These are phyloP conservation scores for Rhizoclosmatium sp. DNA, from an alignment of 192 early-diverging fungal species.

Conservation along the genomic window DNA sequence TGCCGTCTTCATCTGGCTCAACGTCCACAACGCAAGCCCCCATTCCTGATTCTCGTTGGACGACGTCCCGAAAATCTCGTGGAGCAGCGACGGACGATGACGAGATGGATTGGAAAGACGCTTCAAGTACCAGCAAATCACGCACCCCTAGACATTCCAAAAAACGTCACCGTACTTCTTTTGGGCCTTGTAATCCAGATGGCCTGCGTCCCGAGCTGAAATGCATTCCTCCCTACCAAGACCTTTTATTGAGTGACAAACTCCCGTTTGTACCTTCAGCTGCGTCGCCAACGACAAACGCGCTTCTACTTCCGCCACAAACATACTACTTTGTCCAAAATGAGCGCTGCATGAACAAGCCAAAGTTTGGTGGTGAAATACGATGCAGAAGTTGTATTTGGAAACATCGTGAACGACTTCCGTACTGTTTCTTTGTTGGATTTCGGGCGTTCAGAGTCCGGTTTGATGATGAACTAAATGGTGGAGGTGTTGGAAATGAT, in stretches of 20 bases:
- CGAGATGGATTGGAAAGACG: not conserved
- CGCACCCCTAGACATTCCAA: not conserved
- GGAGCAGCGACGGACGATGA: not conserved
- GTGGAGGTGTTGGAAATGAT: not conserved
- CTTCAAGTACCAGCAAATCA: not conserved
- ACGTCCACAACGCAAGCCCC: too few species aligned
- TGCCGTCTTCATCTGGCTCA: not conserved
- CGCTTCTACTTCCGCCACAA: conserved; percentile 5
- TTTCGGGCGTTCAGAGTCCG: conserved; percentile 28
- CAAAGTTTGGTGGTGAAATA: not conserved
- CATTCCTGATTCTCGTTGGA: too few species aligned
- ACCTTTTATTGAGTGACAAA: conserved; percentile 6
- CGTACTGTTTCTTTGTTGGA: conserved; percentile 27
- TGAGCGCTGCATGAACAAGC: conserved; percentile 30
- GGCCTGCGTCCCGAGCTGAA: not conserved
- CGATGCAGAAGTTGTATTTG: conserved; percentile 33
- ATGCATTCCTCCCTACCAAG: conserved; percentile 6
- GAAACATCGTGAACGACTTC: conserved; percentile 32
- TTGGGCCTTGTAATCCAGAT: too few species aligned
- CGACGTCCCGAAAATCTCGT: too few species aligned
- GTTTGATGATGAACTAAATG: not conserved
- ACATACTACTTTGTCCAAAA: conserved; percentile 23
- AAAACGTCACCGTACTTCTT: too few species aligned
- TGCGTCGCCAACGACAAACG: not conserved
- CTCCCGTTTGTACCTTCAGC: conserved; percentile 18